phyloP scores from a whole-genome alignment of 805 yeast species.

The Peterozyma toletana region DNA sequence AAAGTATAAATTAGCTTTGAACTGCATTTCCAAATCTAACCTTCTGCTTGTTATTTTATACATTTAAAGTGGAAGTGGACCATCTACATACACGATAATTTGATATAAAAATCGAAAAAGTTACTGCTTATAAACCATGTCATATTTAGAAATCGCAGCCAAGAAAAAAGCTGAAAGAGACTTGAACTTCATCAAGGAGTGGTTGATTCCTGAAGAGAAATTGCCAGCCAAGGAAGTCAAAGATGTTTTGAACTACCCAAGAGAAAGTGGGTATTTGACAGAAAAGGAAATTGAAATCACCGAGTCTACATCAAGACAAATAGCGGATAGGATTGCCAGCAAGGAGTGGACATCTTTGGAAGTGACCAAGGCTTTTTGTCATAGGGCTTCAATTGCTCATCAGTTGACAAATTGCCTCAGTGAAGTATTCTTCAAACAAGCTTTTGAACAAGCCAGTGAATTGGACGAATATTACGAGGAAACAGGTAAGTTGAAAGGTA shows the following conservation, averaged over 20 bases:
- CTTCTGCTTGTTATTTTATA: too few species aligned
- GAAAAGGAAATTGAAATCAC: conserved; percentile 32
- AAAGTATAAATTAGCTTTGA: too few species aligned
- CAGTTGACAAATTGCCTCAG: conserved; percentile 37
- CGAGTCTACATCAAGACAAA: conserved; percentile 17
- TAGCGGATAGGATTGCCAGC: conserved; percentile 1
- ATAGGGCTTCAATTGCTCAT: conserved; percentile 52
- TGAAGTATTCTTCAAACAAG: conserved; percentile 49
- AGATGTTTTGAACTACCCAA: conserved; percentile 32
- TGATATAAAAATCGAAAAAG: too few species aligned
- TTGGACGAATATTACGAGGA: conserved; percentile 43
- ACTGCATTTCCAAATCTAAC: too few species aligned
- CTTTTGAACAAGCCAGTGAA: conserved; percentile 45
- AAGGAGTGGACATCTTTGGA: conserved; percentile 33
- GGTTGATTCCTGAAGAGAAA: conserved; percentile 30
- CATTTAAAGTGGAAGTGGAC: too few species aligned
- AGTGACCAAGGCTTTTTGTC: conserved; percentile 48
- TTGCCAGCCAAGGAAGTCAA: conserved; percentile 23
- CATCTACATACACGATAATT: too few species aligned
- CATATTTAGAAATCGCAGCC: conserved; percentile 25
- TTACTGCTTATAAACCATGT: too few species aligned
- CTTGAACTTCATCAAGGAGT: conserved; percentile 33
- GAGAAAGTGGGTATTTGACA: conserved; percentile 25
- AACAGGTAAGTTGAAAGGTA: conserved; percentile 47
- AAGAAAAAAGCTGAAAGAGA: conserved; percentile 33